These are phyloP conservation scores for Austroboletus niveus DNA, from an alignment of 1,284 basidiomycete species.

Conservation along the genomic window DNA sequence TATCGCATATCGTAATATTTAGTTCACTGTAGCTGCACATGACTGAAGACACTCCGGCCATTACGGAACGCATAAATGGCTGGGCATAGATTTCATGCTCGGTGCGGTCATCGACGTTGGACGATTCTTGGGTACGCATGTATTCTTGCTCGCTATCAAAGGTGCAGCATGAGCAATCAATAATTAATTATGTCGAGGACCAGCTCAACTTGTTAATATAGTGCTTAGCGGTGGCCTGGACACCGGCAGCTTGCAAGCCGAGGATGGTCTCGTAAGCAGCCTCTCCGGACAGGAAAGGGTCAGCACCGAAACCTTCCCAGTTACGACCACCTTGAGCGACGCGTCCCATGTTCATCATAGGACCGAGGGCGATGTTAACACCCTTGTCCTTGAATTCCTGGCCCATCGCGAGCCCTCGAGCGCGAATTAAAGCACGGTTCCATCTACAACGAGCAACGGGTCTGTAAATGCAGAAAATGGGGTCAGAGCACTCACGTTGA, in stretches of 20 bases:
- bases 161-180: constrained; percentile 17
- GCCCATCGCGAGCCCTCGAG: constrained; percentile 68
- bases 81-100: constrained; percentile 59
- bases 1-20: neutral
- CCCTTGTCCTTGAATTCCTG: constrained; percentile 76
- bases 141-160: constrained; percentile 43
- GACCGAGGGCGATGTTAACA: constrained; percentile 60
- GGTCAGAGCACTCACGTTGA: constrained; percentile 42
- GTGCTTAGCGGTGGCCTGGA: constrained; percentile 67
- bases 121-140: constrained; percentile 37
- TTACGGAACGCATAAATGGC: constrained; percentile 46
- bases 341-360: constrained; percentile 54
- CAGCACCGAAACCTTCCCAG: constrained; percentile 71
- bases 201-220: constrained; percentile 53
- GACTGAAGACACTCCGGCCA: constrained; percentile 62
- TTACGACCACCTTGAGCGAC: constrained; percentile 55
- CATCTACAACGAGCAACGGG: constrained; percentile 16
- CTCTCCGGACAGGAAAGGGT: constrained; percentile 67
- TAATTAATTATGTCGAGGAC: neutral
- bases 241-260: constrained; percentile 66
- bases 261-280: constrained; percentile 57
- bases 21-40: constrained; percentile 73
- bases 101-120: constrained; percentile 66
- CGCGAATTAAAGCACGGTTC: constrained; percentile 46
- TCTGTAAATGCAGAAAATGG: neutral